Percentiles rank a stretch among this genome's conserved stretches.
Conservation (phyloP, 2,329 filamentous ascomycete species). For the Mariannaea sp. region DNA sequence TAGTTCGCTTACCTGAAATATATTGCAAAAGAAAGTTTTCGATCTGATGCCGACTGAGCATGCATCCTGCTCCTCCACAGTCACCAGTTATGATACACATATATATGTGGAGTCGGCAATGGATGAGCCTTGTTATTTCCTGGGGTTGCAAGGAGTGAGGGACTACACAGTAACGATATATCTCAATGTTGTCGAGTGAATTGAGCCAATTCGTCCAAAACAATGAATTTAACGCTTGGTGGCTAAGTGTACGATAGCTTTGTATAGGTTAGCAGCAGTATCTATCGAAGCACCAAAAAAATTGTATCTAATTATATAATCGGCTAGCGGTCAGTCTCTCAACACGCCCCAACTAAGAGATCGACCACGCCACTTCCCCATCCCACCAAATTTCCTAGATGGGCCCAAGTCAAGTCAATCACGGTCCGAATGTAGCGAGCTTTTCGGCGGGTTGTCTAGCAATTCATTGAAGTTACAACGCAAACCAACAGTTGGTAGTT, state of each 20-base stretch:
- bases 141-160: not conserved
- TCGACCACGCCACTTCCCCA: constrained; percentile 29
- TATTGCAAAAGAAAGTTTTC: constrained; percentile 7
- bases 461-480: not conserved
- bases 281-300: too few relatives aligned
- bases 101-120: constrained; percentile 1
- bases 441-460: not conserved
- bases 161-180: too few relatives aligned
- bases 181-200: too few relatives aligned
- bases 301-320: too few relatives aligned
- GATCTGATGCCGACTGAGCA: constrained; percentile 10
- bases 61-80: constrained; percentile 5
- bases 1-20: not conserved
- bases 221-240: too few relatives aligned
- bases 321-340: not conserved
- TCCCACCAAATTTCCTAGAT: not conserved
- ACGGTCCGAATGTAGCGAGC: not conserved
- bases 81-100: not conserved
- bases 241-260: too few relatives aligned
- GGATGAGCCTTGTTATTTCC: not conserved
- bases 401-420: not conserved
- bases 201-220: too few relatives aligned
- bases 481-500: too few relatives aligned
- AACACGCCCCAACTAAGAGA: constrained; percentile 23
- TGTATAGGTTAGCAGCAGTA: too few relatives aligned